phyloP scores from a whole-genome alignment of 495 filamentous ascomycete species.

The Penicillium desertorum region DNA sequence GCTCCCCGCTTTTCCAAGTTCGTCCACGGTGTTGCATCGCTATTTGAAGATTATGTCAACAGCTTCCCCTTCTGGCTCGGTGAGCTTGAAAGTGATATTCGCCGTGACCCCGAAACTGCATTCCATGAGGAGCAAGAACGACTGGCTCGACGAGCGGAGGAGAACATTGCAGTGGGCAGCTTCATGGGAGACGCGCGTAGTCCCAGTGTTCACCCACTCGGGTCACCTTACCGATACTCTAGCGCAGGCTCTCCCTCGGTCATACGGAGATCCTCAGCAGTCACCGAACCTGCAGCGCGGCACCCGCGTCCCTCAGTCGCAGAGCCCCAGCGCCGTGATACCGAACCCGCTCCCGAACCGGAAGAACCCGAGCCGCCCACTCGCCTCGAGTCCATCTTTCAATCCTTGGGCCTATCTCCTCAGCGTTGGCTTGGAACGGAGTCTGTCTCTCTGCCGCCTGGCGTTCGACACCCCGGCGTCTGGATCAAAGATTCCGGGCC shows the following conservation, averaged over 20 bases:
- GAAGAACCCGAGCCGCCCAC: conserved; percentile 30
- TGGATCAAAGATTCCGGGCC: conserved; percentile 94
- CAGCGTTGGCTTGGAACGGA: conserved; percentile 59
- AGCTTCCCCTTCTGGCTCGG: conserved; percentile 93
- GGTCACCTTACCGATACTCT: conserved; percentile 54
- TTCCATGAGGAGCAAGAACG: conserved; percentile 89
- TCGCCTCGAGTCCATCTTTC: conserved; percentile 60
- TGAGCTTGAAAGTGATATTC: conserved; percentile 87
- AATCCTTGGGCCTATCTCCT: conserved; percentile 70
- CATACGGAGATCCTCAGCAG: conserved; percentile 26
- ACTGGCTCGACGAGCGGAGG: conserved; percentile 73
- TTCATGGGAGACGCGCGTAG: conserved; percentile 59
- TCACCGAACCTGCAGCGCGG: conserved; percentile 20
- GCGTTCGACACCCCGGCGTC: conserved; percentile 74
- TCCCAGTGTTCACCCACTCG: conserved; percentile 48
- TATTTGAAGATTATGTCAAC: conserved; percentile 97
- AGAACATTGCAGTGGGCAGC: conserved; percentile 85
- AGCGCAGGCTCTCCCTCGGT: conserved; percentile 27
- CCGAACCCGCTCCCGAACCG: conserved; percentile 19
- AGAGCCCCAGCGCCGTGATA: conserved; percentile 19
- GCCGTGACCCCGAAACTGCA: conserved; percentile 84
- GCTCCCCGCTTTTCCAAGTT: conserved; percentile 94
- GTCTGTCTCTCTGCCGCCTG: conserved; percentile 64
- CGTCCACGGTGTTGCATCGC: conserved; percentile 82
- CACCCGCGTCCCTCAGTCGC: conserved; percentile 26